Evolutionary conservation across 352 stramenopile genomes (phyloP).

Genomic region (Pythium aristosporum): DNA sequence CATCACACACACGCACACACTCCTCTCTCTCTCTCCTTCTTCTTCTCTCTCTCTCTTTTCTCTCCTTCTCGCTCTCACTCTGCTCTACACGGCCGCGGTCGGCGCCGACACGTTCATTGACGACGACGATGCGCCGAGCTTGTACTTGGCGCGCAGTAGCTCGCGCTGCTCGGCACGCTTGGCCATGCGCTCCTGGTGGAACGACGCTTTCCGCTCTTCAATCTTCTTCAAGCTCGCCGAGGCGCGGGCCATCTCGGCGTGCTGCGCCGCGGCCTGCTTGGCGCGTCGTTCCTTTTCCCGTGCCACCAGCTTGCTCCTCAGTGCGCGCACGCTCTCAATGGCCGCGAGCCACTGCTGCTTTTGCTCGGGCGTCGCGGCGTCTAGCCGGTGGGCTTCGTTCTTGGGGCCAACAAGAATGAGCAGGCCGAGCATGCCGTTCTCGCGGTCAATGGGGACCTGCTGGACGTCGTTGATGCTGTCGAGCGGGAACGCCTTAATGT

Average conservation of each 20-base stretch:
- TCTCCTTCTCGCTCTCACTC: neutral
- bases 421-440: conserved; percentile 54
- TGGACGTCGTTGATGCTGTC: conserved; percentile 59
- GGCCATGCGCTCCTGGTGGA: conserved; percentile 64
- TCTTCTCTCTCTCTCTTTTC: too few relatives aligned
- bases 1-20: too few relatives aligned
- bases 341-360: conserved; percentile 61
- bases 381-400: conserved; percentile 56
- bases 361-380: conserved; percentile 45
- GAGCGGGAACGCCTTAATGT: conserved; percentile 66
- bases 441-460: conserved; percentile 41
- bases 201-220: conserved; percentile 59
- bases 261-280: conserved; percentile 56
- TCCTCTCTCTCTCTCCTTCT: too few relatives aligned
- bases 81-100: conserved; percentile 22
- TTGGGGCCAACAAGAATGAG: conserved; percentile 41
- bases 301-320: conserved; percentile 43
- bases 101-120: neutral
- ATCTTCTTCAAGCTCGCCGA: conserved; percentile 49
- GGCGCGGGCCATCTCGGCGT: conserved; percentile 55
- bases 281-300: conserved; percentile 53
- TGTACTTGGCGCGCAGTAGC: conserved; percentile 70
- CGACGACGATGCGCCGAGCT: conserved; percentile 29
- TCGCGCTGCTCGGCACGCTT: conserved; percentile 61
- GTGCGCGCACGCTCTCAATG: conserved; percentile 44